These are phyloP conservation scores for Trichomonas gallinae DNA, from an alignment of 208 protist genomes.

Conservation along the genomic window DNA sequence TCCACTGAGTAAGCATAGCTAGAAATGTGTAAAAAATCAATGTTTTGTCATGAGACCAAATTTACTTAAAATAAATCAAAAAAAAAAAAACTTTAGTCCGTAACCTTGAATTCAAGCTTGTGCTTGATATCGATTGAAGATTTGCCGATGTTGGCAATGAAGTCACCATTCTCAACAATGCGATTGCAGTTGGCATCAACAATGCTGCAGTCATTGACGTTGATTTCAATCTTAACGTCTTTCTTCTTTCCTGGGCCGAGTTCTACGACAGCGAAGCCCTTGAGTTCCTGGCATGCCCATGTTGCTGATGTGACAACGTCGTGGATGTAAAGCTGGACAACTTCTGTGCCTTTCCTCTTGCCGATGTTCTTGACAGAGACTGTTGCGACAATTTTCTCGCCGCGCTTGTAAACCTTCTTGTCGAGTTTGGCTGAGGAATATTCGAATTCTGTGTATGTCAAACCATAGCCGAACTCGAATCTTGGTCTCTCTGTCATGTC, in stretches of 20 bases:
- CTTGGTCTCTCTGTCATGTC: not conserved
- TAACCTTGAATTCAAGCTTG: not conserved
- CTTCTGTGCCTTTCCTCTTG: constrained; percentile 21
- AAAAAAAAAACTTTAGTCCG: not conserved
- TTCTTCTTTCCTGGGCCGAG: not conserved
- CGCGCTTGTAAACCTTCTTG: not conserved
- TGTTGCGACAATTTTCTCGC: not conserved
- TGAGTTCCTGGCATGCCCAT: not conserved
- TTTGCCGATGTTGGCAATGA: not conserved
- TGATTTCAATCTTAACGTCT: not conserved
- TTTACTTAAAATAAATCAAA: not conserved
- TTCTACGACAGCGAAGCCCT: not conserved
- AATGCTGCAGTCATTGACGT: not conserved
- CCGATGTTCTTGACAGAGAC: constrained; percentile 39
- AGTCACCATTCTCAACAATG: not conserved
- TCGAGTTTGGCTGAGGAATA: not conserved
- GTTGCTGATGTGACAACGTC: not conserved
- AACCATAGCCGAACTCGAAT: constrained; percentile 40
- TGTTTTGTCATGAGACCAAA: not conserved
- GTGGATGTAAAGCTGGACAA: constrained; percentile 40
- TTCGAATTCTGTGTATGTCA: constrained; percentile 38
- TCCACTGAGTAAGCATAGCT: not conserved
- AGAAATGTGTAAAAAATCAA: no score
- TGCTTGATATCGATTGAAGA: not conserved
- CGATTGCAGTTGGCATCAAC: not conserved